A percentile compares a stretch with the other conserved stretches of the same genome.
Evolutionary conservation across 2,329 filamentous ascomycete species (phyloP).

Genomic region (Fusarium fujikuroi): DNA sequence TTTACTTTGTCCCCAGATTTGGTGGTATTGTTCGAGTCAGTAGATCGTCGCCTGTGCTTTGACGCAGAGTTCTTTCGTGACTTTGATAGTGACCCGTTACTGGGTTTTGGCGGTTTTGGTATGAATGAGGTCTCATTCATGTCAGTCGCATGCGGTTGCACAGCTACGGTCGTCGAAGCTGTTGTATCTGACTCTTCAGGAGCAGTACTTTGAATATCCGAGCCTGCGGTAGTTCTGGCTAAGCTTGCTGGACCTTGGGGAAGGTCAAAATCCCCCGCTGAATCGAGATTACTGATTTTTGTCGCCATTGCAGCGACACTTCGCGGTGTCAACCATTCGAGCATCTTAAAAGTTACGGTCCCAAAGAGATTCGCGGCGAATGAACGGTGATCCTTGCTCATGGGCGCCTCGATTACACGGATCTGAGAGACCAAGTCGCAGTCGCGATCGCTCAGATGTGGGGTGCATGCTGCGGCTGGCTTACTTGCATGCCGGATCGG

Average conservation of each 20-base stretch:
- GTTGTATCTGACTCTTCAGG: background rate
- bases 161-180: background rate
- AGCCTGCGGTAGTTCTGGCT: background rate
- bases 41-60: conserved; percentile 47
- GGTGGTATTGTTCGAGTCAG: conserved; percentile 47
- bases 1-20: conserved; percentile 46
- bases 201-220: background rate
- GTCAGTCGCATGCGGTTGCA: conserved; percentile 1
- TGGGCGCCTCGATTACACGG: conserved; percentile 57
- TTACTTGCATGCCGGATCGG: background rate
- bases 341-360: conserved; percentile 74
- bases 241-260: background rate
- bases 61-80: conserved; percentile 29
- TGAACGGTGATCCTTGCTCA: conserved; percentile 67
- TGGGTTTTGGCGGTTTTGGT: conserved; percentile 11
- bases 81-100: conserved; percentile 20
- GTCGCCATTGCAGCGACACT: conserved; percentile 62
- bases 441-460: background rate
- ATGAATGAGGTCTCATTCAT: conserved; percentile 1
- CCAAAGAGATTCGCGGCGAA: conserved; percentile 73
- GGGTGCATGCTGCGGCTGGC: background rate
- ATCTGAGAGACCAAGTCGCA: conserved; percentile 42
- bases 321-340: conserved; percentile 74
- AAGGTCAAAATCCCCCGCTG: background rate
- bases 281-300: conserved; percentile 43